Evolutionary conservation across 495 filamentous ascomycete genomes (phyloP), one percentile per base, ranked within the genome.

Genomic region (Apiosordaria backusii): DNA sequence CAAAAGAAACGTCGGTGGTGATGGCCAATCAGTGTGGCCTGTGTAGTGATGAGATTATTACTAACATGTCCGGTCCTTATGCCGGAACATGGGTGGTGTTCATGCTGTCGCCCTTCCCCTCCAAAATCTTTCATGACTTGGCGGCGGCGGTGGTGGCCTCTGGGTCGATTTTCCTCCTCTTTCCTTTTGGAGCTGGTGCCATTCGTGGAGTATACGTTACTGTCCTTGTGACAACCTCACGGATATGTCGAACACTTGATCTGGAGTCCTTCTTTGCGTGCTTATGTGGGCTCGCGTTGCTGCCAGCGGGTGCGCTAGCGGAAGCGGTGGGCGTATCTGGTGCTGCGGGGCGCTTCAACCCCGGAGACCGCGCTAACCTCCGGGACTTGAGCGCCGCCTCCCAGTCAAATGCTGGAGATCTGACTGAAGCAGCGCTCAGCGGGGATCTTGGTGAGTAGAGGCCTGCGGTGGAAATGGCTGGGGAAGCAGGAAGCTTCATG

Each of bases 151-250:
- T 55, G n/a, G 9, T 15, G n/a, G n/a, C 52, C 26, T 74, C 70
- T 64, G 81, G 81, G 70, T 89, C 87, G 40, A 90, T 77, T 78
- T 89, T 89, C 75, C 89, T 85, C 77, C 88, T 79, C 82, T 91
- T 92, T 64, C 89, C 89, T 71, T 91, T 90, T 50, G 89, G 89
- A 60, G 89, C 88, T 18, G 88, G 88, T 15, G 79, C 83, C 86
- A 89, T 88, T 63, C 81, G 70, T 58, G 88, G 87, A 25, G 86
- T 89, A 74, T 90, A 90, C 6, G 89, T 92, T 59, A 92, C 89
- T 18, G 89, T 92, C 62, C 90, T 82, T 35, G 89, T 92, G 53
- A 92, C 87, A 4, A 91, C 88, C 73, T 92, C 87, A 25, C 86
- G 79, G 61, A 90, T 84, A 57, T 85, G 83, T 40, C 82, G 79